Base-by-base conservation (phyloP, 2,329 filamentous ascomycete species). In the Cryphonectria radicalis region DNA sequence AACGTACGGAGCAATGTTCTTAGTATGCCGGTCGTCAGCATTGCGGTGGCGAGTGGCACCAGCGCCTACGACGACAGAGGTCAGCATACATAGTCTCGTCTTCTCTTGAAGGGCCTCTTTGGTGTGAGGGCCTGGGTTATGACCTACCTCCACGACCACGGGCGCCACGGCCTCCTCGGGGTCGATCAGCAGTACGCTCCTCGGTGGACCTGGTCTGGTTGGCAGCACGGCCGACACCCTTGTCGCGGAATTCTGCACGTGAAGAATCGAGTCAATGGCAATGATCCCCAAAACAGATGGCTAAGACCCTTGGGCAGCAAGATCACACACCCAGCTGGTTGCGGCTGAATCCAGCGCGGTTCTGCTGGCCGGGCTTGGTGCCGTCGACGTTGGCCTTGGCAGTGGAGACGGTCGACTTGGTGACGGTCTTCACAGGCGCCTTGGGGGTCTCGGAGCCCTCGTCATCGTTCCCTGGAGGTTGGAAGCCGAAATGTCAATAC, bases 341-440 rank as follows among this genome's bases (percentile, higher is more conserved):
- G 81, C 93, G 93, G 80, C 87, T 86, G 82, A 87, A 87, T 76
- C 86, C 87, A 77, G 88, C 86, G 80, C 90, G 85, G 77, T 80
- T 64, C 67, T 63, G 42, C 67, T 69, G 85, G 78, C 81, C 79
- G 74, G 92, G 90, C 79, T 90, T 88, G 81, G 94, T 90, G 81
- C 90, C 90, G 81, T 92, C 91, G 81, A 89, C 92, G 85, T 95
- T 95, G 86, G 94, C 93, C 92, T 98, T 98, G 81, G 82, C 84
- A 76, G 89, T 88, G 83, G 94, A 91, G 79, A 90, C 86, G 77
- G 87, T 84, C 76, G 90, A 89, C 90, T 96, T 97, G 83, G 97
- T 94, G 81, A 96, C 89, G 82, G 93, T 92, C 90, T 94, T 96
- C 79, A 93, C 91, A 79, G 94, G 95, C 81, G 92, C 91, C 78